A percentile compares a stretch with the other conserved stretches of the same genome.
Evolutionary conservation across 2,329 filamentous ascomycete species (phyloP).

Genomic region (Claviceps arundinis): DNA sequence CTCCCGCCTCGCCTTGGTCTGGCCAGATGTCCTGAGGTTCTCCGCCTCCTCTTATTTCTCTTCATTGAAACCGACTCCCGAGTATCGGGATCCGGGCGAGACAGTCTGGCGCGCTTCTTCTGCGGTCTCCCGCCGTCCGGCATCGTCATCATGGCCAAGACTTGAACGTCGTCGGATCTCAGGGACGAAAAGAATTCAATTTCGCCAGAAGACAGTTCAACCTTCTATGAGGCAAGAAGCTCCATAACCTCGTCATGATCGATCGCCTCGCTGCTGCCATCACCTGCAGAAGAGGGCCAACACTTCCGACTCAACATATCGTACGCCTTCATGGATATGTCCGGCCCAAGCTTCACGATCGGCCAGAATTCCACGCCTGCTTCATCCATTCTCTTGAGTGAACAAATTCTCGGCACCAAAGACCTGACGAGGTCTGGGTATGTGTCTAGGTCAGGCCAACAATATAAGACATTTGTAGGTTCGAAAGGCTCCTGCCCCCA

Average conservation of each 20-base stretch:
- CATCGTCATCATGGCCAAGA: slow-evolving; percentile 1
- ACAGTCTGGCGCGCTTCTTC: background rate
- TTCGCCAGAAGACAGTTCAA: slow-evolving; percentile 1
- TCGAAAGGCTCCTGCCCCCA: slow-evolving; percentile 12
- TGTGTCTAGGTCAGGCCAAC: slow-evolving; percentile 21
- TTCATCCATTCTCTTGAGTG: background rate
- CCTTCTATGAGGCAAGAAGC: slow-evolving; percentile 7
- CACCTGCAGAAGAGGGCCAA: background rate
- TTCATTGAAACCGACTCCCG: slow-evolving; percentile 2
- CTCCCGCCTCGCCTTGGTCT: background rate
- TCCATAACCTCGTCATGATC: slow-evolving; percentile 3
- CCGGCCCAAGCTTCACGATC: slow-evolving; percentile 17
- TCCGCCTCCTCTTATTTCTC: background rate
- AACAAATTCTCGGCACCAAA: slow-evolving; percentile 8
- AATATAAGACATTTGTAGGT: slow-evolving; percentile 14
- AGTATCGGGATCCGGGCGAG: background rate
- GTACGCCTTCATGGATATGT: slow-evolving; percentile 8
- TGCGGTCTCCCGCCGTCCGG: slow-evolving; percentile 4
- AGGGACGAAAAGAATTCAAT: slow-evolving; percentile 1
- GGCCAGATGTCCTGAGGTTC: background rate
- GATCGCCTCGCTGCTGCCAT: slow-evolving; percentile 15
- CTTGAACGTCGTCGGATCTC: slow-evolving; percentile 5
- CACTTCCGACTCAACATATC: slow-evolving; percentile 7
- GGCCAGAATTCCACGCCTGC: slow-evolving; percentile 14
- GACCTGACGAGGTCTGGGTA: slow-evolving; percentile 16